Base-by-base conservation (phyloP, 176 grass and related monocot genomes). In the Triticum urartu region DNA sequence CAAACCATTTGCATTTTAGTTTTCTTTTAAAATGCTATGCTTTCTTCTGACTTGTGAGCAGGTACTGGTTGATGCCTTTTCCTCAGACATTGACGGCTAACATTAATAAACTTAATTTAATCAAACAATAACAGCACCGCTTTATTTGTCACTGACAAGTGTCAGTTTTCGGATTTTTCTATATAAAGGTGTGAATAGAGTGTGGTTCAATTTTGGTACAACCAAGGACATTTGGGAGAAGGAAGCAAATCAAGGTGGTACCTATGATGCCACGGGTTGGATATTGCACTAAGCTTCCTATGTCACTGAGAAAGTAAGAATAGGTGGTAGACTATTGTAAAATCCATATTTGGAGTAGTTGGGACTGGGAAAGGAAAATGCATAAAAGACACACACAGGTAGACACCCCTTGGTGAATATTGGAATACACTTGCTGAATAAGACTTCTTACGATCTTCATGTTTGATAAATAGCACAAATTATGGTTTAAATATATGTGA, bases 21-120 rank as follows among this genome's bases (percentile, higher is more conserved):
- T 78, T 83, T 78, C 14, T 78, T 77, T 81, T 56, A 77, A 87
- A 86, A 87, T 88, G 79, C 64, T 81, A 93, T 77, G 24, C 78
- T 95, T 95, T 92, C 86, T 87, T 84, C 65, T 81, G 85, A 79
- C 84, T 87, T 84, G 79, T 83, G 85, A 90, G 87, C 83, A 98
- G 91, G 91, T 98, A 84, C 80, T 73, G 66, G 68, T 87, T 68
- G 72, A 87, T 95, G 86, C 80, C 89, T 95, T 98, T 93, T 90
- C 87, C 80, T 69, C 26, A 95, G 95, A 90, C 56, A 93, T 91
- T 93, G 91, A 90, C 69, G 79, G 81, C 58, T 84, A 86, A 45
- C 40, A 82, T 82, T 88, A 91, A 91, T 59, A 77, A 85, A 85
- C 70, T 81, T 24, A 78, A 85, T 85, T 88, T 28, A 81, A 81